Base-by-base conservation (phyloP, 768 basidiomycete genomes). In the Ephemerocybe angulata region DNA sequence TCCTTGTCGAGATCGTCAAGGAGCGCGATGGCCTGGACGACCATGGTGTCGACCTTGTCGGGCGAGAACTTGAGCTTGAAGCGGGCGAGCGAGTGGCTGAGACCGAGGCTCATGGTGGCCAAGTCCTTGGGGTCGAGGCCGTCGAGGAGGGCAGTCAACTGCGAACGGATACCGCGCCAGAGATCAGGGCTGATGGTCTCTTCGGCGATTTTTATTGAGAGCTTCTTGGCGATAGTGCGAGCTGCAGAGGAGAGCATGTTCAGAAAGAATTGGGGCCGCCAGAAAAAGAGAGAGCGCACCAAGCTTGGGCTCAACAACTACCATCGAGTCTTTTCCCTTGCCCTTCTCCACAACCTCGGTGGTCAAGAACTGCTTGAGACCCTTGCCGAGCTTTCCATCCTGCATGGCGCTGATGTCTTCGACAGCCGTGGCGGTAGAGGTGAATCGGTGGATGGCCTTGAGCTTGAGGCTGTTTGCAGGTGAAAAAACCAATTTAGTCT, bases 41-140 rank as follows among this genome's bases (percentile, higher is more conserved):
- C 90, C 97, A 99, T 99, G 7, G 95, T 98, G 68, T 99, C 97
- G 44, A 99, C 95, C 74, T 98, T 98, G 76, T 98, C 97, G 6
- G 97, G 96, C 7, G 97, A 98, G 74, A 99, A 98, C 74, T 99
- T 99, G 63, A 99, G 82, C 79, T 98, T 99, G 78, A 96, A 99
- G 56, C 94, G 86, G 47, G 94, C 96, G 67, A 99, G 77, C 52
- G 94, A 97, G 76, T 99, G 97, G 70, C 90, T 92, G 57, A 99
- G 81, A 82, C 97, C 97, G 62, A 99, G 76, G 62, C 90, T 93
- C 96, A 99, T 98, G 33, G 95, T 98, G 25, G 93, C 87, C 60
- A 99, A 76, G 73, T 98, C 96, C 67, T 92, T 90, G 6, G 92
- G 91, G 71, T 95, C 90, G 43, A 95, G 73, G 42, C 94, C 96